Base-by-base conservation (phyloP, 257 asterid genomes). In the Rauvolfia tetraphylla region DNA sequence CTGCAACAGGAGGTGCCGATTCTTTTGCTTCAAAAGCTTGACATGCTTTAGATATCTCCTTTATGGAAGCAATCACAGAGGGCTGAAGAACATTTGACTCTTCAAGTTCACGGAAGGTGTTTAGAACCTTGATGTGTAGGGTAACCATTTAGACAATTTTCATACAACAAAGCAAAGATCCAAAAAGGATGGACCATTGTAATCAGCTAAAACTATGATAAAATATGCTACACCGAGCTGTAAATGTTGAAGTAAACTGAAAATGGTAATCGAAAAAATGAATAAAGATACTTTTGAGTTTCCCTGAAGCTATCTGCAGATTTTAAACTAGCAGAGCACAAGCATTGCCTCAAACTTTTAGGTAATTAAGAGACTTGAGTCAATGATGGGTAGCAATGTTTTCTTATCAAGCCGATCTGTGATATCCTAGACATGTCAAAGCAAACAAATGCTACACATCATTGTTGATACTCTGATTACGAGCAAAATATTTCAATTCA, bases 11-110 rank as follows among this genome's bases (percentile, higher is more conserved):
- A 81, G 99, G 99, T 29, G 96, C 99, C 48, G 97, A 95, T 82
- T 92, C 98, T 80, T 95, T 95, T 42, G 84, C 89, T 86, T 95
- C 99, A 84, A 95, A 91, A 80, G 89, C 91, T 72, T 86, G 94
- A 74, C 85, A 81, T 80, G 97, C 99, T 81, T 82, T 88, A 68
- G 91, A 87, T 78, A 95, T 87, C 86, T 92, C 98, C 83, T 85
- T 87, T 78, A 95, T 85, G 72, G 96, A 92, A 85, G 88, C 91
- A 75, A 85, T 87, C 95, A 92, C 85, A 84, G 83, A 89, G 31
- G 96, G 96, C 51, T 87, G 81, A 65, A 95, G 96, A 81, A 91
- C 89, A 81, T 90, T 91, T 74, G 96, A 90, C 71, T 91, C 98
- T 83, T 95, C 97, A 77, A 95, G 89, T 77, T 89, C 97, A 71